Conservation (phyloP, 1,139 yeast genomes). For the Lodderomyces metapsilosis region DNA sequence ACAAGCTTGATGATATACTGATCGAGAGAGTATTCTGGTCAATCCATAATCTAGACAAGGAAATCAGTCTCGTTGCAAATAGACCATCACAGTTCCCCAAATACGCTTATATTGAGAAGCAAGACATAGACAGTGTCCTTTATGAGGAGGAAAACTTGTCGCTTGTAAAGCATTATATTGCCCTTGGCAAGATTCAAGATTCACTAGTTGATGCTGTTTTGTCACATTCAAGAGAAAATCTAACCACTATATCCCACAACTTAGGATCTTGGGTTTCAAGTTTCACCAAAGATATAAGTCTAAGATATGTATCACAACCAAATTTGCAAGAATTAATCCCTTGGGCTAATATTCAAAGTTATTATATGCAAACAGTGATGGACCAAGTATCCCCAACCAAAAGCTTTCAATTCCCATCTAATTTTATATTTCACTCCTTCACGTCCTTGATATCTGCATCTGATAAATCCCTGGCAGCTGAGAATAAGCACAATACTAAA, state of each 20-base stretch:
- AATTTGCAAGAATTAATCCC: constrained; percentile 34
- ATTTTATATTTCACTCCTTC: constrained; percentile 42
- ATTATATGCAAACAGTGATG: constrained; percentile 38
- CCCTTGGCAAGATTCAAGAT: constrained; percentile 21
- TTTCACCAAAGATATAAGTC: constrained; percentile 28
- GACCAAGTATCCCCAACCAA: constrained; percentile 41
- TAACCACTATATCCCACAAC: constrained; percentile 20
- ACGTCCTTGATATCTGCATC: constrained; percentile 24
- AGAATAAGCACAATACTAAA: constrained; percentile 9
- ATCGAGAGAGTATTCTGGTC: constrained; percentile 38
- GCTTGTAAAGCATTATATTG: constrained; percentile 22
- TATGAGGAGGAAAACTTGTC: constrained; percentile 21
- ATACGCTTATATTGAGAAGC: constrained; percentile 18
- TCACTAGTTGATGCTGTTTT: constrained; percentile 19
- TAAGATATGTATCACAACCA: constrained; percentile 22
- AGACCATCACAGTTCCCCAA: constrained; percentile 38
- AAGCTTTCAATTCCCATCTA: constrained; percentile 41
- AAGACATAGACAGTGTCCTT: constrained; percentile 14
- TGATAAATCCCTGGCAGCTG: constrained; percentile 7
- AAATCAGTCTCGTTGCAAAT: constrained; percentile 30
- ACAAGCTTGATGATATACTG: constrained; percentile 10
- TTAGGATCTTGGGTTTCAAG: constrained; percentile 40
- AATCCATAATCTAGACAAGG: constrained; percentile 39
- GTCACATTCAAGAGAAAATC: constrained; percentile 9
- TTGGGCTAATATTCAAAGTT: constrained; percentile 36